Base-by-base conservation (phyloP, 768 basidiomycete genomes). In the Lentinula guzmanii region DNA sequence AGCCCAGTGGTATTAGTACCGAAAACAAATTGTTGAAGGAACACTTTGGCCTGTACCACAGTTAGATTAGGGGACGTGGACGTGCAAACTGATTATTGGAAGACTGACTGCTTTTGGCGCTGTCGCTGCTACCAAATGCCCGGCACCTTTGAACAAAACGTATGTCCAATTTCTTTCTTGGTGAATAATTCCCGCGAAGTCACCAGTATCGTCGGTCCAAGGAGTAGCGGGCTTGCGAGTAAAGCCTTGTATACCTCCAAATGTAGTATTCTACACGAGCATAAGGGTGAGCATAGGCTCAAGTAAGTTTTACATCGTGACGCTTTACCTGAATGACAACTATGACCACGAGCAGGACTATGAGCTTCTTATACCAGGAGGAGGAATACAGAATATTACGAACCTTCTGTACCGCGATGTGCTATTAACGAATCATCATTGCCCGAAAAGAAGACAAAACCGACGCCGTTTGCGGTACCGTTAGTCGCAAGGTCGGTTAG, bases 221-320 rank as follows among this genome's bases (percentile, higher is more conserved):
- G 84, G 80, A 0, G 90, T 90, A 2, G 84, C 79, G 0, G 90
- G 90, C 61, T 80, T 77, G 52, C 82, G 77, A 3, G 86, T 84
- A 70, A 91, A 91, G 3, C 90, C 90, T 71, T 84, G 86, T 46
- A 86, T 84, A 5, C 87, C 89, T 28, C 87, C 89, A 64, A 90
- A 91, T 0, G 90, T 90, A 28, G 88, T 89, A 66, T 91, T 91
- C 86, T 90, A 15, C 21, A 24, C 2, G 45, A 24, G 5, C 18
- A n/a, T 18, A 24, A 24, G 21, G 18, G 3, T 10, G 35, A 48
- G 35, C 13, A 11, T 10, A 52, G n/a, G 39, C 13, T 9, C 41
- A 5, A 45, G 60, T 61, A 24, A 66, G 54, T 18, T 28, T 33
- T 9, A 61, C 4, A 34, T 52, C 28, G 55, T 42, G 54, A 21